These are phyloP conservation scores for Boletus insuetus DNA, from an alignment of 768 basidiomycete species.

Conservation along the genomic window DNA sequence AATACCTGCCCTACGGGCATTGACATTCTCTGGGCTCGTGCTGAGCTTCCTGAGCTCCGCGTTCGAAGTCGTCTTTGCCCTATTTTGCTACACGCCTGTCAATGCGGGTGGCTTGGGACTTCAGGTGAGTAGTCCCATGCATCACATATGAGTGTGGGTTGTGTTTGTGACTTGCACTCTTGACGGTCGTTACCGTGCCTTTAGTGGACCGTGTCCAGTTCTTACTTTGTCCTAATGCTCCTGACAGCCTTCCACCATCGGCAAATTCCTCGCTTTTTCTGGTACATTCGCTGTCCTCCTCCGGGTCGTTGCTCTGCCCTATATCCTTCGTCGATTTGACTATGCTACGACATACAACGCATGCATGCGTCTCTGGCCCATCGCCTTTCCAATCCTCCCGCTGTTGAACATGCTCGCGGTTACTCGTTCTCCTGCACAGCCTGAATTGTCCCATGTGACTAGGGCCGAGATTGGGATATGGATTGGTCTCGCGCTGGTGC, in stretches of 20 bases:
- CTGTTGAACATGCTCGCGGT: neutral
- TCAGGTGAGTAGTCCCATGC: slow-evolving; percentile 33
- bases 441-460: neutral
- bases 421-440: neutral
- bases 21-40: slow-evolving; percentile 47
- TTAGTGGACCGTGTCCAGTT: too few species aligned
- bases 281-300: slow-evolving; percentile 46
- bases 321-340: slow-evolving; percentile 9
- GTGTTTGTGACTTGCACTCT: too few species aligned
- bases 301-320: slow-evolving; percentile 49
- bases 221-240: neutral
- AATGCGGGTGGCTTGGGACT: slow-evolving; percentile 52
- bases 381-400: slow-evolving; percentile 1
- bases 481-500: slow-evolving; percentile 42
- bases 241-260: slow-evolving; percentile 49
- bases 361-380: slow-evolving; percentile 7
- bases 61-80: slow-evolving; percentile 61
- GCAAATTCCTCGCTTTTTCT: slow-evolving; percentile 50
- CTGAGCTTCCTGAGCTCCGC: slow-evolving; percentile 50
- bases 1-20: slow-evolving; percentile 47
- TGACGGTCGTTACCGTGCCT: too few species aligned
- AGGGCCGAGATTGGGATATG: slow-evolving; percentile 34
- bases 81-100: slow-evolving; percentile 59
- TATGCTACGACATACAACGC: slow-evolving; percentile 1
- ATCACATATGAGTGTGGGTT: too few species aligned